A percentile compares a stretch with the other conserved stretches of the same genome.
Evolutionary conservation across 768 basidiomycete genomes (phyloP).

Genomic region (Auricularia sp.): DNA sequence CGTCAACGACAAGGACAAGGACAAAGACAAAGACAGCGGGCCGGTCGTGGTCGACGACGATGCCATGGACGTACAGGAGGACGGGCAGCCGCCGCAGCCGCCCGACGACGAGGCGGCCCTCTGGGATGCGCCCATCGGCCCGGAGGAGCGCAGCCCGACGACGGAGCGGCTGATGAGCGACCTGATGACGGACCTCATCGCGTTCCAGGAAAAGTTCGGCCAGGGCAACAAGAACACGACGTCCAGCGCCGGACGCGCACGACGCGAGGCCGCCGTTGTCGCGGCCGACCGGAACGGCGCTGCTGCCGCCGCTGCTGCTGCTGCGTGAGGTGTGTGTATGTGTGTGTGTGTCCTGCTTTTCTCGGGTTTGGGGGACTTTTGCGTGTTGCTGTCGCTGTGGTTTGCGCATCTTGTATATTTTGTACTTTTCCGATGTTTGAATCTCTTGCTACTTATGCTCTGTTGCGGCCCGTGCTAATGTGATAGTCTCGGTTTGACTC

Average conservation of each 20-base stretch:
- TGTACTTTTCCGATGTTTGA: too few species aligned
- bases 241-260: background rate
- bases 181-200: slow-evolving; percentile 79
- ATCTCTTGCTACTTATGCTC: too few species aligned
- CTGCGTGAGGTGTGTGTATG: background rate
- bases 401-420: too few species aligned
- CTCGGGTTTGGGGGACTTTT: too few species aligned
- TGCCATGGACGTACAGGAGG: background rate
- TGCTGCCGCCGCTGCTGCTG: background rate
- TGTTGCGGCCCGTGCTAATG: too few species aligned
- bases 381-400: too few species aligned
- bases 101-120: background rate
- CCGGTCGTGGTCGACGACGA: background rate
- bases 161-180: slow-evolving; percentile 86
- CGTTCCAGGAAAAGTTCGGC: slow-evolving; percentile 81
- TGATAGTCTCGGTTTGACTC: too few species aligned
- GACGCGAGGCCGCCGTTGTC: background rate
- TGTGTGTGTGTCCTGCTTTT: too few species aligned
- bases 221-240: background rate
- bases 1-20: background rate
- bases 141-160: slow-evolving; percentile 9
- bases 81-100: background rate
- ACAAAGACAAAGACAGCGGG: slow-evolving; percentile 8
- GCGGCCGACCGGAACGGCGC: background rate
- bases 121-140: background rate